Conservation (phyloP, 148 eudicot species). For the Rhododendron williamsianum region DNA sequence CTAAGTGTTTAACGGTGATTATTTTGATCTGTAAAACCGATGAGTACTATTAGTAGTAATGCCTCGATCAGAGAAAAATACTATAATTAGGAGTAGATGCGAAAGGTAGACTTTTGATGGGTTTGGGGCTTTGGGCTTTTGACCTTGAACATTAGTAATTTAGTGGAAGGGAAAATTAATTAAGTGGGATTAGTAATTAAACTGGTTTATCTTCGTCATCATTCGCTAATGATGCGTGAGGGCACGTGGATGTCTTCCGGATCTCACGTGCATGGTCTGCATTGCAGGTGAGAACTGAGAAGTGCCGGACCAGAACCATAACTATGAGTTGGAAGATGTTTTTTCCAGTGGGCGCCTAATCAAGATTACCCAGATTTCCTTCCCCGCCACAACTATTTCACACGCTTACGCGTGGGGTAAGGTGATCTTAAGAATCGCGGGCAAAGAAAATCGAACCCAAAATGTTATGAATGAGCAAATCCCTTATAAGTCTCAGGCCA, state of each 20-base stretch:
- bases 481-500: too few species aligned
- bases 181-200: not conserved
- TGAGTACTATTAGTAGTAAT: not conserved
- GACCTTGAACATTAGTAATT: not conserved
- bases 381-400: too few species aligned
- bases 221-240: not conserved
- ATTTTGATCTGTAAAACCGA: not conserved
- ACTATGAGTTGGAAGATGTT: not conserved
- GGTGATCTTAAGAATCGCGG: too few species aligned
- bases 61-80: not conserved
- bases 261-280: not conserved
- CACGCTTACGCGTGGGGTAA: too few species aligned
- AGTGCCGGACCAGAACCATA: not conserved
- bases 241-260: not conserved
- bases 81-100: not conserved
- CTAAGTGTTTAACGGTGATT: not conserved
- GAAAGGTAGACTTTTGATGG: not conserved
- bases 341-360: not conserved
- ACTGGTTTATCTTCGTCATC: not conserved
- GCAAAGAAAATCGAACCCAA: too few species aligned
- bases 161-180: not conserved
- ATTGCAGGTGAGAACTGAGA: not conserved
- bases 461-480: too few species aligned
- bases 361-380: too few species aligned
- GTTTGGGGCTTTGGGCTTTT: not conserved